Percentiles rank a stretch among this genome's conserved stretches.
Evolutionary conservation across 1,284 basidiomycete genomes (phyloP).

Genomic region (Marasmius oreades): DNA sequence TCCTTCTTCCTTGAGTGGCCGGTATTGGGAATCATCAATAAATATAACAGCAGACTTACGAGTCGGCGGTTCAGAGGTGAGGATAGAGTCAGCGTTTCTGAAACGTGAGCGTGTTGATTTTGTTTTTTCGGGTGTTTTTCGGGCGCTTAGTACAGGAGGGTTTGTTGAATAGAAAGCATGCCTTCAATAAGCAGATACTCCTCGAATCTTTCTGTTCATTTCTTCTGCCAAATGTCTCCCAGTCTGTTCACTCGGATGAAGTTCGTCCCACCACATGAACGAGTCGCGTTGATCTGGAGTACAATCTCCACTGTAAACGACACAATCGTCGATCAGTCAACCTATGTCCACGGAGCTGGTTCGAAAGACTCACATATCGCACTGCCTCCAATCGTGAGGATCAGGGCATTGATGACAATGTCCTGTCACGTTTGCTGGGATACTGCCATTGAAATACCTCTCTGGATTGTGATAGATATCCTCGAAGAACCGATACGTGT

Average conservation of each 20-base stretch:
- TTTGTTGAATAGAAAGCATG: background rate
- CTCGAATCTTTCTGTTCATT: slow-evolving; percentile 16
- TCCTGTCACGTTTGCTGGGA: slow-evolving; percentile 19
- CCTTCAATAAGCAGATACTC: slow-evolving; percentile 13
- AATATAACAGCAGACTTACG: too few relatives aligned
- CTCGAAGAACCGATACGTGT: slow-evolving; percentile 20
- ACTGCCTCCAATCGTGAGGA: slow-evolving; percentile 16
- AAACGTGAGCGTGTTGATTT: too few relatives aligned
- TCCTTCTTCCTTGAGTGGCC: too few relatives aligned
- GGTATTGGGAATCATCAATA: too few relatives aligned
- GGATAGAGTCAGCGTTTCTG: too few relatives aligned
- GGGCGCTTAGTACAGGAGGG: too few relatives aligned
- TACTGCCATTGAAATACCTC: slow-evolving; percentile 20
- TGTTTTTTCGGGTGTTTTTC: too few relatives aligned
- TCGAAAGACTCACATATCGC: slow-evolving; percentile 16
- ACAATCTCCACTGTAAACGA: slow-evolving; percentile 14
- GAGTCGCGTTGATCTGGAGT: slow-evolving; percentile 18
- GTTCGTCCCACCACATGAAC: slow-evolving; percentile 23
- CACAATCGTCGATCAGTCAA: background rate
- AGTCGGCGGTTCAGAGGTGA: too few relatives aligned
- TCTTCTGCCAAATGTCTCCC: slow-evolving; percentile 19
- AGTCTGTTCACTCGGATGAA: slow-evolving; percentile 23
- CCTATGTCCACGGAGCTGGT: background rate
- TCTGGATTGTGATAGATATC: slow-evolving; percentile 19
- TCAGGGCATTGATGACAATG: slow-evolving; percentile 21